Base-by-base conservation (phyloP, 306 rosid species). In the Mimosa bimucronata region DNA sequence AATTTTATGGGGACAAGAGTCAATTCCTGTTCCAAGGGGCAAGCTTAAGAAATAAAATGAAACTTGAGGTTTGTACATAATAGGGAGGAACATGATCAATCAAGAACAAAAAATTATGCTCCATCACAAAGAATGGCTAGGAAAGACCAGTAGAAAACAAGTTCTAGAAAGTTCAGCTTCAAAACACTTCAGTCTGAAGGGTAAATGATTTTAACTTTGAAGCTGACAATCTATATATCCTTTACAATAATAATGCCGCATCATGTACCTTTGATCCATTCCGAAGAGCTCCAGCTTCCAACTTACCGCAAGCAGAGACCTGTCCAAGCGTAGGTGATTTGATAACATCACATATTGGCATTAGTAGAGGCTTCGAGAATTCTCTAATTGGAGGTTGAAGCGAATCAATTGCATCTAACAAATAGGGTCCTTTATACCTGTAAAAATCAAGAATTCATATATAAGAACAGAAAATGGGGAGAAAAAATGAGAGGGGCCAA, bases 281-380 rank as follows among this genome's bases (percentile, higher is more conserved):
- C 37, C 88, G 88, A 88, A 95, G 91, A 86, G 99, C 99, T 80
- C 99, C 99, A 42, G 99, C 93, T 89, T 91, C 99, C 83, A 95
- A 81, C 85, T 95, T 95, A 78, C 99, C 99, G 83, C 90, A 87
- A 73, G 97, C 98, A 81, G 96, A 91, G 53, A 90, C 92, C 84
- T 90, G 97, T 30, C 97, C 98, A 42, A 89, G 84, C 30, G 89
- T 78, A 62, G 91, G 66, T 71, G 89, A 85, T 84, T 88, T 91
- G 74, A 93, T 81, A 73, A 89, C 92, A 80, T 95, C 99, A 67
- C 99, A 95, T 86, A 95, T 83, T 8, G 99, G 99, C 98, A 95
- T 91, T 57, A 91, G 89, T 68, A 93, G 78, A 28, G 99, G 99
- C 88, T 90, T 93, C 21, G 94, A 87, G 77, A 88, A 90, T 70